These are phyloP conservation scores for Lachancea kluyveri DNA, from an alignment of 805 yeast genomes.

Conservation along the genomic window DNA sequence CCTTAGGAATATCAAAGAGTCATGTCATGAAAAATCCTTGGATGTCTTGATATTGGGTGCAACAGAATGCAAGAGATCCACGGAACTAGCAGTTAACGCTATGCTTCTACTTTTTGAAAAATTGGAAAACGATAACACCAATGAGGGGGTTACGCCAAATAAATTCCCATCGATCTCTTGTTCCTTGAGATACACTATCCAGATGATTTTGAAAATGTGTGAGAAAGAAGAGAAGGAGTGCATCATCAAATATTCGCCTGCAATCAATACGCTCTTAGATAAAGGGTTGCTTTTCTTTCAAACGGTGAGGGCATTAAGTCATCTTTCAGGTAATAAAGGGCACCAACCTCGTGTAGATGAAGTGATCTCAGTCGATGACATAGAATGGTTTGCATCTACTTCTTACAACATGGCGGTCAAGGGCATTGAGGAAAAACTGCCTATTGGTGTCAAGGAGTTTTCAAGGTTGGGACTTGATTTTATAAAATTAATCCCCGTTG, in stretches of 20 bases:
- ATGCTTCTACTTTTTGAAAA: constrained; percentile 25
- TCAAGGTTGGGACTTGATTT: too few species aligned
- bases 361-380: constrained; percentile 28
- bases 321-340: constrained; percentile 2
- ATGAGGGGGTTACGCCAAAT: constrained; percentile 4
- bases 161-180: constrained; percentile 19
- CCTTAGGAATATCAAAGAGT: constrained; percentile 29
- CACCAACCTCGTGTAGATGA: constrained; percentile 7
- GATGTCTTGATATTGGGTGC: constrained; percentile 30
- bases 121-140: constrained; percentile 9
- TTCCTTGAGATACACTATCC: constrained; percentile 28
- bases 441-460: too few species aligned
- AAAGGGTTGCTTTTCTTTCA: constrained; percentile 9
- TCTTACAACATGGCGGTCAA: constrained; percentile 32
- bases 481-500: too few species aligned
- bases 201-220: constrained; percentile 25
- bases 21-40: constrained; percentile 32
- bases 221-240: constrained; percentile 10
- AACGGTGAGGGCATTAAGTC: constrained; percentile 5
- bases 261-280: constrained; percentile 6
- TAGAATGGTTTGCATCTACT: constrained; percentile 37
- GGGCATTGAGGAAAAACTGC: too few species aligned
- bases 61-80: constrained; percentile 23
- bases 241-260: constrained; percentile 5
- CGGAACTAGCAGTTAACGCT: constrained; percentile 23